These are phyloP conservation scores for Daldinia concentrica DNA, from an alignment of 495 filamentous ascomycete species.

Conservation along the genomic window DNA sequence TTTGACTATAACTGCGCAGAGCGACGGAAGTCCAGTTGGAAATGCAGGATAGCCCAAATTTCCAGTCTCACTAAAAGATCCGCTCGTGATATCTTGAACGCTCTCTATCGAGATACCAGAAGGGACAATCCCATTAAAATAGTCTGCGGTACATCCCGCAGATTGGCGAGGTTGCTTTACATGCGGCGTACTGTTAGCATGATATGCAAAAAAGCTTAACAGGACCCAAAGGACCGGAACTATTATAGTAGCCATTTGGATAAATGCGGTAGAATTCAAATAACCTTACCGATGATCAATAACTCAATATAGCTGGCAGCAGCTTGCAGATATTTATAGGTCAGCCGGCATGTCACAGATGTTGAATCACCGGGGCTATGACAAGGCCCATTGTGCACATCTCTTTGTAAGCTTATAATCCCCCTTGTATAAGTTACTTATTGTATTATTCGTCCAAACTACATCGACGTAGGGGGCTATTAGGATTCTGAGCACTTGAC, in stretches of 20 bases:
- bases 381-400: neutral
- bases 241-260: constrained; percentile 28
- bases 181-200: constrained; percentile 22
- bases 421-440: neutral
- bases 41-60: constrained; percentile 55
- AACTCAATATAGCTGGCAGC: constrained; percentile 2
- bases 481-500: constrained; percentile 4
- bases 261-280: constrained; percentile 23
- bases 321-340: constrained; percentile 16
- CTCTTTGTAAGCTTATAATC: constrained; percentile 15
- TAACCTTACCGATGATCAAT: constrained; percentile 6
- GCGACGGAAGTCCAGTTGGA: constrained; percentile 53
- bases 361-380: neutral
- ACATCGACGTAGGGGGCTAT: neutral
- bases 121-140: constrained; percentile 35
- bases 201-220: constrained; percentile 29
- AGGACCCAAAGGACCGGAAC: constrained; percentile 15
- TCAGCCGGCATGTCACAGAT: constrained; percentile 1
- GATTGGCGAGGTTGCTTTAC: constrained; percentile 37
- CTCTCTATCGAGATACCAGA: constrained; percentile 31
- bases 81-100: constrained; percentile 40
- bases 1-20: constrained; percentile 61
- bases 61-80: constrained; percentile 39
- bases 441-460: neutral
- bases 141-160: constrained; percentile 30